phyloP scores from a whole-genome alignment of 768 basidiomycete species.

The Vararia minispora region DNA sequence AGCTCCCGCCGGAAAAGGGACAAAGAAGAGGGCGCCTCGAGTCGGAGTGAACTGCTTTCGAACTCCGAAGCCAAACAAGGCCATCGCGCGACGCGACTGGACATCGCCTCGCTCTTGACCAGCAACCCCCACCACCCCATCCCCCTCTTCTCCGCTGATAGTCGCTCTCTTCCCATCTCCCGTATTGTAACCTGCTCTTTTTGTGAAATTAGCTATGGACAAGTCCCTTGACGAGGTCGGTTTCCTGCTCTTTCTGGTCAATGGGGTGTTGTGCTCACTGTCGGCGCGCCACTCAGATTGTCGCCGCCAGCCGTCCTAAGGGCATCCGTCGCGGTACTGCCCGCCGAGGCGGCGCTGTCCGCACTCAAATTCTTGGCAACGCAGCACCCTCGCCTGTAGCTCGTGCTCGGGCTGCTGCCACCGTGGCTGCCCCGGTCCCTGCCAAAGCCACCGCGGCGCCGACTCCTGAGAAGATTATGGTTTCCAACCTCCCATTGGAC shows the following conservation, averaged over 20 bases:
- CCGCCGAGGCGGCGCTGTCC: conserved; percentile 33
- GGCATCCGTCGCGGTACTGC: conserved; percentile 29
- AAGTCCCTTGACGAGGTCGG: conserved; percentile 76
- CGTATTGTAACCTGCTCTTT: not conserved
- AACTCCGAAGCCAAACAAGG: conserved; percentile 14
- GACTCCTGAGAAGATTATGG: conserved; percentile 79
- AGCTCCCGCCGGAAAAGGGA: not conserved
- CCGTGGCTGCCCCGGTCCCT: conserved; percentile 22
- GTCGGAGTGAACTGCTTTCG: no score
- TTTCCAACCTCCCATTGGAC: conserved; percentile 86
- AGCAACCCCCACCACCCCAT: conserved; percentile 2
- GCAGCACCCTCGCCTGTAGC: conserved; percentile 34
- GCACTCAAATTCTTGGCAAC: conserved; percentile 51
- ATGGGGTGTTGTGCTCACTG: no score
- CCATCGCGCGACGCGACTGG: conserved; percentile 2
- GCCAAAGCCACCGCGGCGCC: conserved; percentile 27
- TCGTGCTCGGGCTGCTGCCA: conserved; percentile 41
- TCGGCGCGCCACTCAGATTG: conserved; percentile 62
- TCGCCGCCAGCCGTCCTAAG: conserved; percentile 44
- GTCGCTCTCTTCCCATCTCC: not conserved
- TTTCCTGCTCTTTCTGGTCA: conserved; percentile 14
- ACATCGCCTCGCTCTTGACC: not conserved
- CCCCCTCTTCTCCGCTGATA: conserved; percentile 1
- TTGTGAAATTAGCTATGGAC: conserved; percentile 41
- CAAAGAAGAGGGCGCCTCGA: not conserved